These are phyloP conservation scores for Boletellus ananiceps DNA, from an alignment of 768 basidiomycete genomes.

Conservation along the genomic window DNA sequence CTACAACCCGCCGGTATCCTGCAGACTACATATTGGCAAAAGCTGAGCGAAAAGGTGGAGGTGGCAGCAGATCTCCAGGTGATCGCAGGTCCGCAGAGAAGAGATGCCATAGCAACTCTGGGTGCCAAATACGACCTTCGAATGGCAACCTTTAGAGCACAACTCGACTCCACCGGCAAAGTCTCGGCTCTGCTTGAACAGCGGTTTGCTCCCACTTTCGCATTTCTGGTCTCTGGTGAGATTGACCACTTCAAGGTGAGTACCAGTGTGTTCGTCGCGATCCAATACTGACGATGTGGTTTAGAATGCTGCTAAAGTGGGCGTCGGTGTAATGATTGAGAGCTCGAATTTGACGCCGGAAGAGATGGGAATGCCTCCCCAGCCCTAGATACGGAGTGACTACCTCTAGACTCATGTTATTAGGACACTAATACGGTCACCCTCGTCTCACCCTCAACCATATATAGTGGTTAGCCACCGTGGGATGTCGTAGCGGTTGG, in stretches of 20 bases:
- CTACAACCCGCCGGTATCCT: conserved; percentile 77
- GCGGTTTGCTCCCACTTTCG: conserved; percentile 90
- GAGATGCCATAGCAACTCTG: conserved; percentile 89
- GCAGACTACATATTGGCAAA: conserved; percentile 95
- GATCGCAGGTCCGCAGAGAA: conserved; percentile 68
- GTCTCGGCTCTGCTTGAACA: conserved; percentile 94
- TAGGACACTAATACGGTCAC: conserved; percentile 18
- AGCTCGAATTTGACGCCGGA: conserved; percentile 74
- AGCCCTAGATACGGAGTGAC: conserved; percentile 36
- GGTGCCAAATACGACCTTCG: conserved; percentile 97
- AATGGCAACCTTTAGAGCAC: conserved; percentile 89
- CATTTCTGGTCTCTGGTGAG: conserved; percentile 92
- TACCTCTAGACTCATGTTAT: conserved; percentile 28
- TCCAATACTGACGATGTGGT: not conserved
- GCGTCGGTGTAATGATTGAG: conserved; percentile 98
- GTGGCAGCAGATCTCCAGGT: conserved; percentile 93
- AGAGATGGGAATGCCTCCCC: conserved; percentile 69
- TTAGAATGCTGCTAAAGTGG: conserved; percentile 90
- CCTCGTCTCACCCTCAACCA: conserved; percentile 10
- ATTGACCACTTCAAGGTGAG: conserved; percentile 97
- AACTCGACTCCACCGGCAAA: conserved; percentile 92
- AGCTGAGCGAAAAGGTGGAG: conserved; percentile 91
- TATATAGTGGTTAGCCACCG: conserved; percentile 7
- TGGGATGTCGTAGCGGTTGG: conserved; percentile 10
- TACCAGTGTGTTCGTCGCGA: conserved; percentile 1